A percentile compares a stretch with the other conserved stretches of the same genome.
Conservation (phyloP, 176 grass and related monocot genomes). For the Zoysia pacifica region DNA sequence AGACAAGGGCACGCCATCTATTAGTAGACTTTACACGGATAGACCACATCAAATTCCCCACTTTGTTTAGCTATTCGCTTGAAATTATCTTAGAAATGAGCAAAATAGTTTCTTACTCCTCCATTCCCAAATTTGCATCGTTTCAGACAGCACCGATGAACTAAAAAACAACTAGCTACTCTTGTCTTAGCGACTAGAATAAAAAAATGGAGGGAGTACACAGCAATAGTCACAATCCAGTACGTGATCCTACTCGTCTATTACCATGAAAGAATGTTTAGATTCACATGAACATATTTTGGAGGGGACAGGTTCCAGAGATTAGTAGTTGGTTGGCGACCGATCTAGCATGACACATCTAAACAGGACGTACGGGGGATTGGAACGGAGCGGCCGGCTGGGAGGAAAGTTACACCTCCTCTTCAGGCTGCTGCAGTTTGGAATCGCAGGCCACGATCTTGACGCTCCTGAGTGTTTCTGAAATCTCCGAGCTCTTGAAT, state of each 20-base stretch:
- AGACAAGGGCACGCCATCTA: background rate
- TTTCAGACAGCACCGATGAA: too few relatives aligned
- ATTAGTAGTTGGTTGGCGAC: background rate
- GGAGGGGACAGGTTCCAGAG: background rate
- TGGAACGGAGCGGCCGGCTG: background rate
- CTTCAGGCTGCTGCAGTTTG: constrained; percentile 50
- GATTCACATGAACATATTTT: background rate
- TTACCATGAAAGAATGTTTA: background rate
- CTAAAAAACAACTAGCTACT: too few relatives aligned
- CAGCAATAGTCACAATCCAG: too few relatives aligned
- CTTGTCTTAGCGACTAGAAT: too few relatives aligned
- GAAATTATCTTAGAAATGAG: background rate
- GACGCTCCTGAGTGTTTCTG: constrained; percentile 48
- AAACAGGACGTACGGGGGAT: background rate
- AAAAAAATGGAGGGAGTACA: too few relatives aligned
- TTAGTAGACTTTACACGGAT: background rate
- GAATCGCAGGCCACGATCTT: constrained; percentile 92
- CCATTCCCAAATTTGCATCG: too few relatives aligned
- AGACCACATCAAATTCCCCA: background rate
- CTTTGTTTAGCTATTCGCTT: background rate
- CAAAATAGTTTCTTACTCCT: too few relatives aligned
- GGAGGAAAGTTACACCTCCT: constrained; percentile 28
- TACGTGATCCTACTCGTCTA: background rate
- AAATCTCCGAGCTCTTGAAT: constrained; percentile 61
- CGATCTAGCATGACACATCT: constrained; percentile 7